phyloP scores from a whole-genome alignment of 495 filamentous ascomycete genomes.

The Lepraria neglecta region DNA sequence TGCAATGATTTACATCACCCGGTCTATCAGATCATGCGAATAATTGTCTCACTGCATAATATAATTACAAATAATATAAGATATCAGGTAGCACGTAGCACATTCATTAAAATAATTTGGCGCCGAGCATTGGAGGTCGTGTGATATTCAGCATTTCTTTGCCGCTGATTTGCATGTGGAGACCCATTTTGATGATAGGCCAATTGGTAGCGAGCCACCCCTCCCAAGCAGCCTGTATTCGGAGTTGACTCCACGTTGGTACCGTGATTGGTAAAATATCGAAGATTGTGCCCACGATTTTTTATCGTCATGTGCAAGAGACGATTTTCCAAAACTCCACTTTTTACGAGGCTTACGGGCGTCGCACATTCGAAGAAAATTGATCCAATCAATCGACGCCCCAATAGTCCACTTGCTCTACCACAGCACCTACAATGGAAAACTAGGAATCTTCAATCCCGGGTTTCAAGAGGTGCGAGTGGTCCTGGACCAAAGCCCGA shows the following conservation, averaged over 20 bases:
- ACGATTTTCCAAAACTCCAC: background rate
- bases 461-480: background rate
- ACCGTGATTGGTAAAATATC: constrained; percentile 2
- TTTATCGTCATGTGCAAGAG: constrained; percentile 8
- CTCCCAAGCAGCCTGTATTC: constrained; percentile 4
- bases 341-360: constrained; percentile 2
- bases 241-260: background rate
- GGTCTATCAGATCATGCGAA: constrained; percentile 5
- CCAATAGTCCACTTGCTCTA: background rate
- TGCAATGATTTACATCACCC: background rate
- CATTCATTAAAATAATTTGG: background rate
- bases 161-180: constrained; percentile 11
- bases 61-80: constrained; percentile 9
- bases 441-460: background rate
- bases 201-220: constrained; percentile 6
- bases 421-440: background rate
- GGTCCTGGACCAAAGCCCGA: background rate
- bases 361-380: background rate
- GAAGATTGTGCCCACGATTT: background rate
- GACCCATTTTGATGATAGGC: background rate
- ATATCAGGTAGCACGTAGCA: background rate
- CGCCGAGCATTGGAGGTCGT: background rate
- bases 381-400: background rate
- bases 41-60: constrained; percentile 6
- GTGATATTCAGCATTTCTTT: constrained; percentile 2